phyloP scores from a whole-genome alignment of 169 alveolate species.

The Eimeria tenella region DNA sequence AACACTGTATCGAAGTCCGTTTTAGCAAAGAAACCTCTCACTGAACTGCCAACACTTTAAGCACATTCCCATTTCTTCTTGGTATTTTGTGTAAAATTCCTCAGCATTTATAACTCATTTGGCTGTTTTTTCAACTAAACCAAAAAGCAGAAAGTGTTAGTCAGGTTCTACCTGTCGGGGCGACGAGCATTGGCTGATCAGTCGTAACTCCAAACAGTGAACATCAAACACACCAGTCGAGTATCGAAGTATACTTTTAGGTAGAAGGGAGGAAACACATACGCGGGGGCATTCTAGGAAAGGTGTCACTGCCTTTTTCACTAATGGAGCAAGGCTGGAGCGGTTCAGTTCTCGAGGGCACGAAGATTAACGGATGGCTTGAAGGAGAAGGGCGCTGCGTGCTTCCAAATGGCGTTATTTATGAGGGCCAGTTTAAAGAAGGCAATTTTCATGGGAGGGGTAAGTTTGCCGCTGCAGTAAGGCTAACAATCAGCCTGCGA shows the following conservation, averaged over 20 bases:
- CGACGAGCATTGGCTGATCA: not conserved
- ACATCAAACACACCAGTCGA: not conserved
- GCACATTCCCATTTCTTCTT: too few species aligned
- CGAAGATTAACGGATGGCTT: constrained; percentile 84
- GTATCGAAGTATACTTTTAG: not conserved
- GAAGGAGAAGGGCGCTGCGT: constrained; percentile 88
- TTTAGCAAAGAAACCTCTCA: too few species aligned
- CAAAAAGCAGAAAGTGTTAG: not conserved
- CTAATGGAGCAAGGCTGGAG: constrained; percentile 64
- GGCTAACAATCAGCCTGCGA: too few species aligned
- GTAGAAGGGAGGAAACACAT: not conserved
- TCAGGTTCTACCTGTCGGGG: not conserved
- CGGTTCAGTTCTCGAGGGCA: constrained; percentile 65
- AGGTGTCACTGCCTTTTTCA: not conserved
- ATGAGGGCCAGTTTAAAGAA: constrained; percentile 89
- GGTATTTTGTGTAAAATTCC: not conserved
- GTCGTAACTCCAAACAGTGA: not conserved
- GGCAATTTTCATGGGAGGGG: constrained; percentile 85
- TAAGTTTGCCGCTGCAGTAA: not conserved
- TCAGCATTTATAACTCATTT: not conserved
- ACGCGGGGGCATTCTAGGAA: not conserved
- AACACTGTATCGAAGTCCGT: too few species aligned
- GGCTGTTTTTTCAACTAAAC: not conserved
- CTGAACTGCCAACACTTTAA: too few species aligned
- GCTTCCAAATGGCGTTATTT: constrained; percentile 88